phyloP scores from a whole-genome alignment of 139 green algal genomes.

The Asterochloris sp. region DNA sequence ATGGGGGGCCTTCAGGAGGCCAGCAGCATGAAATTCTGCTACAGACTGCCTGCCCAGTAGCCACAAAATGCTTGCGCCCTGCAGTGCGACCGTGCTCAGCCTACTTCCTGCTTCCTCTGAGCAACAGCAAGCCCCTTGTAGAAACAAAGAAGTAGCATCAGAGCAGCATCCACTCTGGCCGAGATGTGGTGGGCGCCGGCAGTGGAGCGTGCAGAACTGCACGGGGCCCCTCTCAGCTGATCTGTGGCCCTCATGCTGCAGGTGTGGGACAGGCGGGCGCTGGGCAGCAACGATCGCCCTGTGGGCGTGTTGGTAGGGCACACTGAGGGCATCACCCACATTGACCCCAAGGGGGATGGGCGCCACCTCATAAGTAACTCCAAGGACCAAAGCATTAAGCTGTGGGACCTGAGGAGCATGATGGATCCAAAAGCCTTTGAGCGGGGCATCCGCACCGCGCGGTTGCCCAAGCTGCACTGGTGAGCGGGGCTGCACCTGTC shows the following conservation, averaged over 20 bases:
- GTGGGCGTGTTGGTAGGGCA: slow-evolving; percentile 85
- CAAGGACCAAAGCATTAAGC: slow-evolving; percentile 94
- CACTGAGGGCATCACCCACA: slow-evolving; percentile 87
- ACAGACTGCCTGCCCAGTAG: too few relatives aligned
- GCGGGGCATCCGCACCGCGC: too few relatives aligned
- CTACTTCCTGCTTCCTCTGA: too few relatives aligned
- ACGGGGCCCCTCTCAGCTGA: too few relatives aligned
- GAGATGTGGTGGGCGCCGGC: too few relatives aligned
- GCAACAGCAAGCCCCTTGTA: too few relatives aligned
- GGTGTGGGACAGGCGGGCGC: slow-evolving; percentile 73
- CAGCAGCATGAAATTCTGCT: neutral
- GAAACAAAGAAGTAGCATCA: too few relatives aligned
- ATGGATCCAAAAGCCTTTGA: neutral
- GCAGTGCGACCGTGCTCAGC: too few relatives aligned
- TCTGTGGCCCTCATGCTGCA: slow-evolving; percentile 3
- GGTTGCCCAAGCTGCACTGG: neutral
- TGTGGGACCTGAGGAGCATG: slow-evolving; percentile 85
- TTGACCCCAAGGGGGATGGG: slow-evolving; percentile 69
- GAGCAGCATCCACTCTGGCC: too few relatives aligned
- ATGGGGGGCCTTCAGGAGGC: neutral
- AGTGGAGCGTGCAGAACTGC: too few relatives aligned
- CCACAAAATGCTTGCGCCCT: too few relatives aligned
- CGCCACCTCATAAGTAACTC: slow-evolving; percentile 82
- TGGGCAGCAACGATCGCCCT: slow-evolving; percentile 31
- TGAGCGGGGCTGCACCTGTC: neutral